These are phyloP conservation scores for Babesia bigemina DNA, from an alignment of 169 alveolate genomes.

Conservation along the genomic window DNA sequence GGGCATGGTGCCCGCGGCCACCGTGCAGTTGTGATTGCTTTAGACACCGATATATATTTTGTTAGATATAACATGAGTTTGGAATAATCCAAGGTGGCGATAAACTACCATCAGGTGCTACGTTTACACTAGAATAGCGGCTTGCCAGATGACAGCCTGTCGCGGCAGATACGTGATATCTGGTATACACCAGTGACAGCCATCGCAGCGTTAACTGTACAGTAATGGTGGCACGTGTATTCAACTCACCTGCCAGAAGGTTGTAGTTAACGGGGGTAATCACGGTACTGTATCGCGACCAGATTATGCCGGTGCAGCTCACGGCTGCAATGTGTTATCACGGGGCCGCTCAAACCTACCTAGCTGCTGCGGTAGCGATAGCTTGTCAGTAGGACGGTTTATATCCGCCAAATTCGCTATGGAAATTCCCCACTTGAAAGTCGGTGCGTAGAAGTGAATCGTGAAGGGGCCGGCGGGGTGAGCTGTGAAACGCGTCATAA, in stretches of 20 bases:
- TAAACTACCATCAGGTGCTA: no score
- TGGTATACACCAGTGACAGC: slow-evolving; percentile 77
- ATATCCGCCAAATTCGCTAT: slow-evolving; percentile 88
- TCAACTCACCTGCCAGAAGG: slow-evolving; percentile 65
- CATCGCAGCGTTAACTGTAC: slow-evolving; percentile 74
- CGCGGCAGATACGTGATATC: slow-evolving; percentile 53
- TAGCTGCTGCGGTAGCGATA: slow-evolving; percentile 88
- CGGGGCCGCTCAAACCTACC: slow-evolving; percentile 67
- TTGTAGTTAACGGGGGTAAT: slow-evolving; percentile 79
- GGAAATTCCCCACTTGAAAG: slow-evolving; percentile 91
- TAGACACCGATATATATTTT: no score
- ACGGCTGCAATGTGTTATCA: slow-evolving; percentile 64
- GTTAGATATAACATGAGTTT: no score
- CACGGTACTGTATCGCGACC: slow-evolving; percentile 80
- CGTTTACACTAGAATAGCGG: not conserved
- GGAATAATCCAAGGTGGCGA: no score
- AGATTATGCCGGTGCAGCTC: slow-evolving; percentile 76
- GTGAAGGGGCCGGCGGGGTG: slow-evolving; percentile 94
- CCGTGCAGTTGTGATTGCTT: not conserved
- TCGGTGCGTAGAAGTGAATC: slow-evolving; percentile 93
- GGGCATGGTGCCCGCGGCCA: slow-evolving; percentile 28
- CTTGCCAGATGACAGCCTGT: slow-evolving; percentile 8
- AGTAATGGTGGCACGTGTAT: not conserved
- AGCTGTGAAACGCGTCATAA: slow-evolving; percentile 1
- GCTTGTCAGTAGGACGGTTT: slow-evolving; percentile 82